These are phyloP conservation scores for Sporobolus alterniflorus DNA, from an alignment of 202 grass and related monocot species.

Conservation along the genomic window DNA sequence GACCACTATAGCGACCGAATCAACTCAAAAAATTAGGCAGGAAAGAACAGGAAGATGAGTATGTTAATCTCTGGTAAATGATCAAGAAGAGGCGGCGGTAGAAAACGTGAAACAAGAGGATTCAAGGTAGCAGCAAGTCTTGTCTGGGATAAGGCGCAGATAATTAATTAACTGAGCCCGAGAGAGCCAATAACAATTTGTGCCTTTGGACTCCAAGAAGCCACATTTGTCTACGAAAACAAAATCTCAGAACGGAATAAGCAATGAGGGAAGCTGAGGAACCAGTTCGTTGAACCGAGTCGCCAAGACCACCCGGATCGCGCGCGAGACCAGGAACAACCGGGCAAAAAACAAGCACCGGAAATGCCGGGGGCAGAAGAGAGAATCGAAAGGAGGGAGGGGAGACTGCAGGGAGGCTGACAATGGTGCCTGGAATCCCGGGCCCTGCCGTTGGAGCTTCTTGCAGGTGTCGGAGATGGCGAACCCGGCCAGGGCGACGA, in stretches of 20 bases:
- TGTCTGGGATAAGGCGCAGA: neutral
- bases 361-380: too few species aligned
- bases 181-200: neutral
- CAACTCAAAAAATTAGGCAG: constrained; percentile 35
- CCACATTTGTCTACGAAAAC: constrained; percentile 15
- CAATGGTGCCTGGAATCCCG: too few species aligned
- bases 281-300: too few species aligned
- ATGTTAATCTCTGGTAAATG: neutral
- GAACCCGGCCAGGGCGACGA: too few species aligned
- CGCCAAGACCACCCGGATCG: too few species aligned
- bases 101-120: neutral
- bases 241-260: neutral
- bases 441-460: too few species aligned
- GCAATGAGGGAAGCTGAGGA: too few species aligned
- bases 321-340: too few species aligned
- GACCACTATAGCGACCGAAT: constrained; percentile 26
- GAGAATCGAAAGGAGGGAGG: too few species aligned
- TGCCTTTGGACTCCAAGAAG: neutral
- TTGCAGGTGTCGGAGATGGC: too few species aligned
- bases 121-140: neutral
- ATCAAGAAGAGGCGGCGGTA: neutral
- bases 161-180: neutral
- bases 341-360: too few species aligned
- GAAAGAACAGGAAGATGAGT: neutral
- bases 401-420: too few species aligned